phyloP scores from a whole-genome alignment of 2,329 filamentous ascomycete genomes.

The Alternaria panax region DNA sequence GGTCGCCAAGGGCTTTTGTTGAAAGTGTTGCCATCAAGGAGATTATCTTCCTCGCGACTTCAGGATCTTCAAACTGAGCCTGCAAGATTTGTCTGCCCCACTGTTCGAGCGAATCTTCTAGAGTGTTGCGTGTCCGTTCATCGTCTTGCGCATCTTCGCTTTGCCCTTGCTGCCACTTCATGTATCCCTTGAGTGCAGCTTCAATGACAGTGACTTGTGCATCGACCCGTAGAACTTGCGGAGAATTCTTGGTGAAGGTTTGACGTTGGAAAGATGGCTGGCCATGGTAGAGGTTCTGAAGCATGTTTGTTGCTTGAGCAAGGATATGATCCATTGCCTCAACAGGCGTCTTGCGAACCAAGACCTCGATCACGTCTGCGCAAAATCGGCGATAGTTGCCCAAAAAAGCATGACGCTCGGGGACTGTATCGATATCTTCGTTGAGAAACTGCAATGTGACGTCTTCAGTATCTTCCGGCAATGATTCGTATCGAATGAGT shows the following conservation, averaged over 20 bases:
- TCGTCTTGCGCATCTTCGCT: conserved; percentile 58
- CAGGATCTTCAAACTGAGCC: conserved; percentile 80
- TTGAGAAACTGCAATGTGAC: conserved; percentile 81
- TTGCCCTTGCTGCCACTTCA: conserved; percentile 73
- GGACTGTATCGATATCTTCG: conserved; percentile 93
- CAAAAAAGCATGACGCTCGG: conserved; percentile 92
- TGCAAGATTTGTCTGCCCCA: conserved; percentile 78
- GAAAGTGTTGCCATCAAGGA: conserved; percentile 86
- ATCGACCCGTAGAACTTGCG: conserved; percentile 80
- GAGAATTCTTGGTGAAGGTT: conserved; percentile 69
- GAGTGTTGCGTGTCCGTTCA: conserved; percentile 61
- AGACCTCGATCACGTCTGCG: conserved; percentile 82
- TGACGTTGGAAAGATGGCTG: conserved; percentile 67
- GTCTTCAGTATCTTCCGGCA: conserved; percentile 83
- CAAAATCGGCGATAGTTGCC: conserved; percentile 95
- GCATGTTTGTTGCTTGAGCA: conserved; percentile 74
- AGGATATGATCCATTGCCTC: conserved; percentile 90
- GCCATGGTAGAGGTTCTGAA: conserved; percentile 78
- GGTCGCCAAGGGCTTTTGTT: conserved; percentile 78
- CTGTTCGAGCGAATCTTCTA: conserved; percentile 70
- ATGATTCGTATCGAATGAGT: conserved; percentile 83
- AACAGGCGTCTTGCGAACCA: conserved; percentile 80
- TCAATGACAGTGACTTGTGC: conserved; percentile 90
- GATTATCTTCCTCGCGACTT: conserved; percentile 81
- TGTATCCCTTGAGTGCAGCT: conserved; percentile 85